These are phyloP conservation scores for Suillus brevipes DNA, from an alignment of 768 basidiomycete species.

Conservation along the genomic window DNA sequence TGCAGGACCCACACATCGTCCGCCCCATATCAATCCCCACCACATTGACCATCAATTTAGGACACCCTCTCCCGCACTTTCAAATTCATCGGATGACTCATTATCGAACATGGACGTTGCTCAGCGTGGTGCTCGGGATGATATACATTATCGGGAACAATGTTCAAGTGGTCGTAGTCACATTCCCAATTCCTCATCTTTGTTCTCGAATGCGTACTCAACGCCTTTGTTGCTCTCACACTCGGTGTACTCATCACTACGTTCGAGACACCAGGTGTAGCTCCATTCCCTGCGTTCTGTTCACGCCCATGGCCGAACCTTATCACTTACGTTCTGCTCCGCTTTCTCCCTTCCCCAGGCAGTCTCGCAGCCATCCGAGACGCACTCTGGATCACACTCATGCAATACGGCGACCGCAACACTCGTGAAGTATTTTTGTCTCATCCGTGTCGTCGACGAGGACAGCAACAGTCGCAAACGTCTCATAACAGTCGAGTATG, in stretches of 20 bases:
- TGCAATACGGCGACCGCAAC: constrained; percentile 84
- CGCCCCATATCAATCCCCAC: too few relatives aligned
- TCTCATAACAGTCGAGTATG: constrained; percentile 51
- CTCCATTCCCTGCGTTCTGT: constrained; percentile 19
- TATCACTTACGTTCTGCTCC: constrained; percentile 63
- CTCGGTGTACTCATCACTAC: constrained; percentile 48
- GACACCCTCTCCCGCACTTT: too few relatives aligned
- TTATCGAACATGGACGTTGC: too few relatives aligned
- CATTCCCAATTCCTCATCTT: constrained; percentile 71
- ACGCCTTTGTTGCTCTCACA: constrained; percentile 66
- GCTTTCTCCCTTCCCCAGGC: constrained; percentile 75
- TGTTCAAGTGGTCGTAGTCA: too few relatives aligned
- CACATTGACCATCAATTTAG: too few relatives aligned
- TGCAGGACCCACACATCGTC: too few relatives aligned
- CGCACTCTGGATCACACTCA: constrained; percentile 82
- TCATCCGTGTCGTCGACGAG: constrained; percentile 67
- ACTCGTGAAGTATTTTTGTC: too few relatives aligned
- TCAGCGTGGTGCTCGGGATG: too few relatives aligned
- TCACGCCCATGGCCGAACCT: constrained; percentile 71
- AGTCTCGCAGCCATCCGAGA: constrained; percentile 72
- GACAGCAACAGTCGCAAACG: constrained; percentile 51
- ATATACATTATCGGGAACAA: too few relatives aligned
- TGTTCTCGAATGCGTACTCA: constrained; percentile 73
- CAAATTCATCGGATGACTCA: too few relatives aligned
- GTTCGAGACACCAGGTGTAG: constrained; percentile 18